phyloP scores from a whole-genome alignment of 2,329 filamentous ascomycete genomes.

The Cytospora schulzeri region DNA sequence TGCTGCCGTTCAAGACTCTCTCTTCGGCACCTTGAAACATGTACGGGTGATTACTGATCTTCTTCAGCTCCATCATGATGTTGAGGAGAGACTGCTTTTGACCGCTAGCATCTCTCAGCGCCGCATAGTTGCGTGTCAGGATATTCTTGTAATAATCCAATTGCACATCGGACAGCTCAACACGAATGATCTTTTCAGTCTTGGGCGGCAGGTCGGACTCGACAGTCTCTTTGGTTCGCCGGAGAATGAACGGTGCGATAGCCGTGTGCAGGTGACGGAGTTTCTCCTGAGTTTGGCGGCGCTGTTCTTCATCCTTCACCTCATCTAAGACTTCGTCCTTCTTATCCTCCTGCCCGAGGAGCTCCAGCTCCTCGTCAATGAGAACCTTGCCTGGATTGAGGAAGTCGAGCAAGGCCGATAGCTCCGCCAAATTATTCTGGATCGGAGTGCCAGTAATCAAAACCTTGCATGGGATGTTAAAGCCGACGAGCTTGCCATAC shows the following conservation, averaged over 20 bases:
- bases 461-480: conserved; percentile 84
- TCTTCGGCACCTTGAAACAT: conserved; percentile 96
- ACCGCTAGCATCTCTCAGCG: conserved; percentile 86
- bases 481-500: conserved; percentile 81
- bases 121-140: conserved; percentile 91
- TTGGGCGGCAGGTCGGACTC: conserved; percentile 96
- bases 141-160: conserved; percentile 99
- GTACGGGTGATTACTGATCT: conserved; percentile 97
- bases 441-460: conserved; percentile 97
- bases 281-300: conserved; percentile 82
- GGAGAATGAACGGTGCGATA: conserved; percentile 92
- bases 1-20: conserved; percentile 78
- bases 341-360: conserved; percentile 55
- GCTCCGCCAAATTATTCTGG: conserved; percentile 92
- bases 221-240: conserved; percentile 95
- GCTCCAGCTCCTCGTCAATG: conserved; percentile 89
- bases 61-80: conserved; percentile 99
- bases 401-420: conserved; percentile 93
- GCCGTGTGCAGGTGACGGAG: conserved; percentile 81
- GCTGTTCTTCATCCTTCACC: conserved; percentile 44
- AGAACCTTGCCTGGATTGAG: conserved; percentile 91
- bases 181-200: conserved; percentile 97
- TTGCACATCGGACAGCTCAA: conserved; percentile 94
- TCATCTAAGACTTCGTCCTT: conserved; percentile 35
- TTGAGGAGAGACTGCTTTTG: conserved; percentile 95